phyloP scores from a whole-genome alignment of 768 basidiomycete species.

The Lactifluus volemus region DNA sequence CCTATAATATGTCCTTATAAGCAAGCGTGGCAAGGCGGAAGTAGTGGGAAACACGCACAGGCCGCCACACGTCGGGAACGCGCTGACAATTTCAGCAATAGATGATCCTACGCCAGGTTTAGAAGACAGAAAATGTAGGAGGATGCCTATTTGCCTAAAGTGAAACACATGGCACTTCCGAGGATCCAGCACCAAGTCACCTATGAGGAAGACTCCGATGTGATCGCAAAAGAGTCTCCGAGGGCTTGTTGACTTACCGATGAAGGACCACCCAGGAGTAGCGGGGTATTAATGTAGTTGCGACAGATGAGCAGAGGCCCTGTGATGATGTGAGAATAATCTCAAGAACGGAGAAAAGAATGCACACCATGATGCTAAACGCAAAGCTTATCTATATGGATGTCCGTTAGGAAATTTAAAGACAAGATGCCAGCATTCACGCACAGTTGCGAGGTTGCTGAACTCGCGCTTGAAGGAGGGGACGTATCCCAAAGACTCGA shows the following conservation, averaged over 20 bases:
- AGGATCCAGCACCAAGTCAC: constrained; percentile 71
- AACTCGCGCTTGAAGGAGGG: constrained; percentile 84
- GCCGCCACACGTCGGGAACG: constrained; percentile 68
- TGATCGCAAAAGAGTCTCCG: not conserved
- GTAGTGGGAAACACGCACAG: constrained; percentile 34
- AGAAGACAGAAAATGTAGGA: not conserved
- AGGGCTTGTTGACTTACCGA: constrained; percentile 35
- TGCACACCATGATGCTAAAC: constrained; percentile 62
- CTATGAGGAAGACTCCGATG: constrained; percentile 22
- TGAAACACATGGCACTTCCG: constrained; percentile 65
- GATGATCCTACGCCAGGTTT: constrained; percentile 34
- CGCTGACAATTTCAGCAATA: constrained; percentile 72
- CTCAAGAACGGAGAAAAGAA: not conserved
- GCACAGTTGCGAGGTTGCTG: constrained; percentile 68
- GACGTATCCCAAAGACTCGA: constrained; percentile 61
- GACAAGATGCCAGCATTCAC: constrained; percentile 16
- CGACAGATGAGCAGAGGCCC: constrained; percentile 69
- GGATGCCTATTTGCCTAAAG: constrained; percentile 34
- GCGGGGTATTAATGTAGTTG: constrained; percentile 69
- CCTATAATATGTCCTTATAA: constrained; percentile 27
- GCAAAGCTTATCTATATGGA: constrained; percentile 54
- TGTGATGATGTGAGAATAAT: constrained; percentile 19
- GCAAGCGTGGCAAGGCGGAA: not conserved
- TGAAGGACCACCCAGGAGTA: constrained; percentile 59
- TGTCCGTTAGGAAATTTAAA: not conserved